phyloP scores from a whole-genome alignment of 805 yeast genomes.

The Kazachstania taianensis region DNA sequence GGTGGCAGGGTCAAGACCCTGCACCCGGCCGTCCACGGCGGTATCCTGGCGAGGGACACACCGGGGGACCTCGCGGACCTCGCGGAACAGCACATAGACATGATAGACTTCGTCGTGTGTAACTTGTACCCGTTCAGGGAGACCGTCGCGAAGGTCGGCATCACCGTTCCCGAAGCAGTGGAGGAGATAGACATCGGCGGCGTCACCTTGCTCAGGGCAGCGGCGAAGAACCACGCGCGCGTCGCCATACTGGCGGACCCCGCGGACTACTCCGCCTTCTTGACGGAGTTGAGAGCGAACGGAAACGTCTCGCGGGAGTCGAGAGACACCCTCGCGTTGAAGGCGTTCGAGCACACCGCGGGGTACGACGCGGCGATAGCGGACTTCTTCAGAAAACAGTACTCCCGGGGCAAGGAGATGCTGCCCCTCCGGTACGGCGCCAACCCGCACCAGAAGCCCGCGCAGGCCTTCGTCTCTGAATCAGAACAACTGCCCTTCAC shows the following conservation, averaged over 20 bases:
- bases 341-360: conserved; percentile 97
- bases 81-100: conserved; percentile 77
- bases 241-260: conserved; percentile 94
- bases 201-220: conserved; percentile 92
- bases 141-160: conserved; percentile 89
- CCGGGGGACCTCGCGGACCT: conserved; percentile 83
- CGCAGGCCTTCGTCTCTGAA: conserved; percentile 83
- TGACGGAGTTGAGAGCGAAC: conserved; percentile 57
- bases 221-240: conserved; percentile 95
- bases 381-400: conserved; percentile 94
- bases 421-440: conserved; percentile 96
- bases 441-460: conserved; percentile 98
- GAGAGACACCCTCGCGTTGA: conserved; percentile 77
- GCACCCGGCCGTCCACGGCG: conserved; percentile 98
- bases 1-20: conserved; percentile 97
- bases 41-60: conserved; percentile 86
- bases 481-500: conserved; percentile 86
- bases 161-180: conserved; percentile 92
- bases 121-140: conserved; percentile 96
- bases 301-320: conserved; percentile 64
- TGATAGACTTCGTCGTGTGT: conserved; percentile 94
- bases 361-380: conserved; percentile 92
- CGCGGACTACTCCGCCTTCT: conserved; percentile 74
- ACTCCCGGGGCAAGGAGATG: conserved; percentile 80
- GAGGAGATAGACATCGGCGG: conserved; percentile 98